These are phyloP conservation scores for Ophiostoma quercus DNA, from an alignment of 2,329 filamentous ascomycete genomes.

Conservation along the genomic window DNA sequence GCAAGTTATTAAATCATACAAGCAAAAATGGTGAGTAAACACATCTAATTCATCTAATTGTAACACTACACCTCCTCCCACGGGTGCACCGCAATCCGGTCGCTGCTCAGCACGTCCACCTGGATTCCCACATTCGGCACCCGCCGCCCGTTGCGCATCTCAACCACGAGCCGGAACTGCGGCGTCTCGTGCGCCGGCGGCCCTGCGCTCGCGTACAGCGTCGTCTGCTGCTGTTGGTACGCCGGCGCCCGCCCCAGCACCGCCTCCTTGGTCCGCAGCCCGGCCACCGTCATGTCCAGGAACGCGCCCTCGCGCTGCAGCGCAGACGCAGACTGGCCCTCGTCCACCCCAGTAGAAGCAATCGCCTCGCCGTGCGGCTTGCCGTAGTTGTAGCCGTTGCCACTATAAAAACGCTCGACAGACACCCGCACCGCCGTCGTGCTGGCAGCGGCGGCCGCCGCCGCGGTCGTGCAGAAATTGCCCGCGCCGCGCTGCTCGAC, in stretches of 20 bases:
- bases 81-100: slow-evolving; percentile 39
- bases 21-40: no score
- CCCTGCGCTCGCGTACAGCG: not conserved
- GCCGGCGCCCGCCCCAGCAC: slow-evolving; percentile 19
- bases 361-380: slow-evolving; percentile 46
- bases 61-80: slow-evolving; percentile 38
- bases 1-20: no score
- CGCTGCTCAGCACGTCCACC: slow-evolving; percentile 50
- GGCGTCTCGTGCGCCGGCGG: slow-evolving; percentile 45
- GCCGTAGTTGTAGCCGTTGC: not conserved
- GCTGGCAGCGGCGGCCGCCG: slow-evolving; percentile 29
- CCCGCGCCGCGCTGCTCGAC: slow-evolving; percentile 22
- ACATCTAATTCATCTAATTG: no score
- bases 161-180: slow-evolving; percentile 60
- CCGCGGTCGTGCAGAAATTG: slow-evolving; percentile 29
- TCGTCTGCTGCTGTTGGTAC: not conserved
- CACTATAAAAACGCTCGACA: slow-evolving; percentile 49
- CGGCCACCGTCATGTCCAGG: slow-evolving; percentile 55
- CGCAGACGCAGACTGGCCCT: not conserved
- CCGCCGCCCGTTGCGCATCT: slow-evolving; percentile 65
- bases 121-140: slow-evolving; percentile 42
- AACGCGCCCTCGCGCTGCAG: slow-evolving; percentile 60
- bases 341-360: slow-evolving; percentile 49
- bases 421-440: slow-evolving; percentile 57
- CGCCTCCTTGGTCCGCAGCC: slow-evolving; percentile 25